A percentile compares a stretch with the other conserved stretches of the same genome.
These are phyloP conservation scores for Coniochaeta sp. DNA, from an alignment of 2,329 filamentous ascomycete species.

Conservation along the genomic window DNA sequence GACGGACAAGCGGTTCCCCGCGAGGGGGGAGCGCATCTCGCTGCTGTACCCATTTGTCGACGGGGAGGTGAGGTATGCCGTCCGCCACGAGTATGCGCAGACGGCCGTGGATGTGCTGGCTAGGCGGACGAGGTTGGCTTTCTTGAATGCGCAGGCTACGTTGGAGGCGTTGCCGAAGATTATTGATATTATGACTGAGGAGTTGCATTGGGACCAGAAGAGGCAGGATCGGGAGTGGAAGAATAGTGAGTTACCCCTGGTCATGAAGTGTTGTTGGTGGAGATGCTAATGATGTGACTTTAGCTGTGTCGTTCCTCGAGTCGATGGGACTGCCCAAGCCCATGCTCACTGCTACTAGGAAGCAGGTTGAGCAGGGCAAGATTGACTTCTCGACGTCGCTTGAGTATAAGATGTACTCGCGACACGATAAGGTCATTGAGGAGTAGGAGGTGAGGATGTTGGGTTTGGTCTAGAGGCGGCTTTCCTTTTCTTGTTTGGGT, in stretches of 20 bases:
- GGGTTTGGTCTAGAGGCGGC: conserved; percentile 19
- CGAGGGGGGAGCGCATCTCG: conserved; percentile 73
- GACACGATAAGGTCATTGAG: conserved; percentile 47
- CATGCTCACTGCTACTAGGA: conserved; percentile 49
- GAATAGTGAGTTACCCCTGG: conserved; percentile 46
- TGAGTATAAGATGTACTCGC: conserved; percentile 57
- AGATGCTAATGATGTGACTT: conserved; percentile 5
- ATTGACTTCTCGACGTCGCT: conserved; percentile 48
- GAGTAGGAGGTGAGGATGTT: conserved; percentile 18
- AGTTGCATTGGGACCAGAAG: conserved; percentile 69
- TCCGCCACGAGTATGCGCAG: conserved; percentile 85
- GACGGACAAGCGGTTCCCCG: conserved; percentile 74
- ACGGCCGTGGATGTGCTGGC: conserved; percentile 85
- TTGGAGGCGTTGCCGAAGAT: conserved; percentile 78
- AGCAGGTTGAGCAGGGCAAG: conserved; percentile 54
- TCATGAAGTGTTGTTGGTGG: background rate
- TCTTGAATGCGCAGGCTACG: conserved; percentile 85
- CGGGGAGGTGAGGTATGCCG: conserved; percentile 82
- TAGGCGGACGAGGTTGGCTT: conserved; percentile 75
- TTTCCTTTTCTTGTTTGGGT: background rate
- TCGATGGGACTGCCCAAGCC: conserved; percentile 60
- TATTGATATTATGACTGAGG: conserved; percentile 83
- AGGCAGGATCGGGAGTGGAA: conserved; percentile 77
- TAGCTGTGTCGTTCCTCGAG: conserved; percentile 53
- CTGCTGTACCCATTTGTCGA: conserved; percentile 84